Evolutionary conservation across 192 early-diverging fungal species (phyloP), one percentile per base, ranked within the genome.

Genomic region (Gryganskiella cystojenkinii): DNA sequence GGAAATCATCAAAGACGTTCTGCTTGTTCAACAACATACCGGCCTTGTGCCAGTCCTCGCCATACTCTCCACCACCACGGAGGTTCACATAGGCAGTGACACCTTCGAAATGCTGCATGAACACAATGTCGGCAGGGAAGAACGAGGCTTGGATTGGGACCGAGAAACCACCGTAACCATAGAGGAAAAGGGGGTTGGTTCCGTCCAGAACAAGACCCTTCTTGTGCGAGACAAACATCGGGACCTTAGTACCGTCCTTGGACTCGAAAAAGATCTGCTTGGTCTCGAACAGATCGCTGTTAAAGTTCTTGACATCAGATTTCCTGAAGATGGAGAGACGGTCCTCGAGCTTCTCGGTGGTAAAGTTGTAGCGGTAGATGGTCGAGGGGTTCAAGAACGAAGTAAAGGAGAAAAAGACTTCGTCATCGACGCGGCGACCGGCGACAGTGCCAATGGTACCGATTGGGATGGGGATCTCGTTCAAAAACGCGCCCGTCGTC

Each of bases 1-100:
- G 90, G 70, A 93, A 93, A 64, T 93, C 92, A 64, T 92, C 91
- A 82, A 92, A 92, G 20, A 83, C 82, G 69, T 91, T 92, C 59
- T 92, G 90, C 71, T 92, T 92, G 34, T 87, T 87, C 40, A 61
- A 35, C 24, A 85, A 64, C 46, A 79, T 78, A 40, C 91, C 91
- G 5, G 60, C 67, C 24, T 64, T 35, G 60, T 82, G 81, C 82
- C 82, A 84, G n/a, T 70, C 67, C 63, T 84, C 75, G 17, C 82
- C 82, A 47, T 80, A 84, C 66, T 92, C 91, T 42, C 84, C 85
- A 27, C 91, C 91, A 20, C 91, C 91, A 22, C 91, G 87, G 54
- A 92, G 79, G 79, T 90, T 90, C 49, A 90, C 87, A 19, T 89
- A 80, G 34, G 81, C 85, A 20, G 86, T 74, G 31, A 91, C 80